Base-by-base conservation (phyloP, 2,329 filamentous ascomycete genomes). In the Fonsecaea pedrosoi region DNA sequence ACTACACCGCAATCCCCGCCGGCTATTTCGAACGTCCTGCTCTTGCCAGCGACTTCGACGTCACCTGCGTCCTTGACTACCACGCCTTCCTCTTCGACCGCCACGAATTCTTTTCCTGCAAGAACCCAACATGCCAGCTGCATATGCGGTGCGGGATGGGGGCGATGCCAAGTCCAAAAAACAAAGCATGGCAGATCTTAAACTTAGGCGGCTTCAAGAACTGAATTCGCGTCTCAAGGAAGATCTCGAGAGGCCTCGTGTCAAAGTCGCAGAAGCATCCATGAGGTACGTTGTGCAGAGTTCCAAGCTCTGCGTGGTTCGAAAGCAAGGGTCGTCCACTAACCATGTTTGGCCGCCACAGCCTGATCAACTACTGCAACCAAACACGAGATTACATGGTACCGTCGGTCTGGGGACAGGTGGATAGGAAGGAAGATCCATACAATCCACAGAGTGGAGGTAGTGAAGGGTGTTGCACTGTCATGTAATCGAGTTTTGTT, bases 321-420 rank as follows among this genome's bases (percentile, higher is more conserved):
- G 37, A 45, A 38, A 25, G 18, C n/a, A n/a, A 40, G 9, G 21
- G 34, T 18, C 15, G 37, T 48, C 25, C 12, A n/a, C 56, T 53
- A 54, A 66, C 67, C 48, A 2, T 25, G 34, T 45, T 62, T 58
- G 10, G n/a, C 38, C 30, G 10, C 35, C 66, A 71, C 77, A 99
- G 95, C 80, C 91, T 98, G 79, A 98, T 98, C 79, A 92, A 92
- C 74, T 98, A 98, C 84, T 98, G 94, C 82, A 96, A 96, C 81
- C 94, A 92, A 81, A 97, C 95, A 74, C 91, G 94, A 81, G 95
- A 99, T 80, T 98, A 96, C 84, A 98, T 99, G 95, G 94, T 98
- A 65, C 94, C 94, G 60, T 96, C 93, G 62, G 92, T 96, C 80
- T 99, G 95, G 95, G 94, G 94, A 73, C 76, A 89, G 85, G 92